Conservation (phyloP, 106 monocot genomes). For the Apostasia shenzhenica region DNA sequence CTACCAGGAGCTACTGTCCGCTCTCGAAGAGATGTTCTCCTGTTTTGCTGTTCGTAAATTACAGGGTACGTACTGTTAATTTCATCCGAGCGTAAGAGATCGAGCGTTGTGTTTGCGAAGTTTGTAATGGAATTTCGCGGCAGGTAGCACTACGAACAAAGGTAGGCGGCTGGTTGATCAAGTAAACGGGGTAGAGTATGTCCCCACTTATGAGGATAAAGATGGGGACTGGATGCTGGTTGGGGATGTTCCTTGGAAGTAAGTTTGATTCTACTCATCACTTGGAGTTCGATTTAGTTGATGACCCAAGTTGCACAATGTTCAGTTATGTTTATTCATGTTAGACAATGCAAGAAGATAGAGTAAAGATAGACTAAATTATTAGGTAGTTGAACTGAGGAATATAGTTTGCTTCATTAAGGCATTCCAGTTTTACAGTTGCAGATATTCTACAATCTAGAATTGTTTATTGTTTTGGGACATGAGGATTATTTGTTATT, state of each 20-base stretch:
- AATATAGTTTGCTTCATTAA: neutral
- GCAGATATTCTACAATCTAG: no score
- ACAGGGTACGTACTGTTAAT: neutral
- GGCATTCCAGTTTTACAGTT: no score
- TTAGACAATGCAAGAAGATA: no score
- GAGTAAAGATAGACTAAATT: no score
- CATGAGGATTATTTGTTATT: no score
- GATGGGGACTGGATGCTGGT: slow-evolving; percentile 98
- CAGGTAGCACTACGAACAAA: slow-evolving; percentile 40
- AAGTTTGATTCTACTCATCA: slow-evolving; percentile 9
- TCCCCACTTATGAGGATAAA: slow-evolving; percentile 91
- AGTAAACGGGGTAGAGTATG: slow-evolving; percentile 70
- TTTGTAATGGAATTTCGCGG: neutral
- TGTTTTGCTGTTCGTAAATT: slow-evolving; percentile 64
- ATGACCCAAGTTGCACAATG: neutral
- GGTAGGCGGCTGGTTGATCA: slow-evolving; percentile 86
- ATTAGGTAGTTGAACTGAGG: neutral
- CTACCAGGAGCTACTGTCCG: slow-evolving; percentile 67
- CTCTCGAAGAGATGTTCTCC: slow-evolving; percentile 92
- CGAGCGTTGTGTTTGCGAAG: neutral
- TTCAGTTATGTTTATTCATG: neutral
- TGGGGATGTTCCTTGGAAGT: slow-evolving; percentile 97
- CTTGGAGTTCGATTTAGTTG: neutral
- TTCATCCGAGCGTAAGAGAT: neutral
- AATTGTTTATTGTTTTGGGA: no score